Evolutionary conservation across 805 yeast genomes (phyloP).

Genomic region (Torulaspora microellipsoides): DNA sequence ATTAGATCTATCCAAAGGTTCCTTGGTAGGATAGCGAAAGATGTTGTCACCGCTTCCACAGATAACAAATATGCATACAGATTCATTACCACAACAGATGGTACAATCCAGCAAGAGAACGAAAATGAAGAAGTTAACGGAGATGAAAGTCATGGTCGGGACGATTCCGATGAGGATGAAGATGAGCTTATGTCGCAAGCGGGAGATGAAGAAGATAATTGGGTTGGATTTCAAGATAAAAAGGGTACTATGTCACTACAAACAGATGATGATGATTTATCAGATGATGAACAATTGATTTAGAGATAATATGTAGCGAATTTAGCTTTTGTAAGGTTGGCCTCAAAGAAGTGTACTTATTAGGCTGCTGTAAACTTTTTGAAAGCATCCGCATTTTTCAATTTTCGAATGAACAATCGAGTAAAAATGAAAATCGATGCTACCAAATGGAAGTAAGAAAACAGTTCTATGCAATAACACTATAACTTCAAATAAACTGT

Average conservation of each 20-base stretch:
- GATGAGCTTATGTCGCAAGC: slow-evolving; percentile 15
- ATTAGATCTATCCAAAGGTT: slow-evolving; percentile 72
- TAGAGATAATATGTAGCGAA: slow-evolving; percentile 3
- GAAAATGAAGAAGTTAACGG: slow-evolving; percentile 35
- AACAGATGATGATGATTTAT: slow-evolving; percentile 20
- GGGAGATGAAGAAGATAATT: slow-evolving; percentile 38
- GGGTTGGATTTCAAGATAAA: slow-evolving; percentile 33
- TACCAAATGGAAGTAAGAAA: too few relatives aligned
- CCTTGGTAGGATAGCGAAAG: slow-evolving; percentile 68
- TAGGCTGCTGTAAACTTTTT: too few relatives aligned
- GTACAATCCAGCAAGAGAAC: slow-evolving; percentile 21
- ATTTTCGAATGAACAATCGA: too few relatives aligned
- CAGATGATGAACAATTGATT: slow-evolving; percentile 25
- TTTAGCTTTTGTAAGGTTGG: too few relatives aligned
- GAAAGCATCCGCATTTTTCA: too few relatives aligned
- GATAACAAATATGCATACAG: slow-evolving; percentile 51
- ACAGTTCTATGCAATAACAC: too few relatives aligned
- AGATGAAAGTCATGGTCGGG: slow-evolving; percentile 29
- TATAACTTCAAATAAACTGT: too few relatives aligned
- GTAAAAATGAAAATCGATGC: too few relatives aligned
- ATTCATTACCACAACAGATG: slow-evolving; percentile 43
- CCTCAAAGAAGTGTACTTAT: too few relatives aligned
- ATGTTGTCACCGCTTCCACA: slow-evolving; percentile 51
- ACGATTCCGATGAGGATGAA: slow-evolving; percentile 29
- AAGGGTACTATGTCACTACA: slow-evolving; percentile 22